phyloP scores from a whole-genome alignment of 768 basidiomycete genomes.

The Agrocybe pediades region DNA sequence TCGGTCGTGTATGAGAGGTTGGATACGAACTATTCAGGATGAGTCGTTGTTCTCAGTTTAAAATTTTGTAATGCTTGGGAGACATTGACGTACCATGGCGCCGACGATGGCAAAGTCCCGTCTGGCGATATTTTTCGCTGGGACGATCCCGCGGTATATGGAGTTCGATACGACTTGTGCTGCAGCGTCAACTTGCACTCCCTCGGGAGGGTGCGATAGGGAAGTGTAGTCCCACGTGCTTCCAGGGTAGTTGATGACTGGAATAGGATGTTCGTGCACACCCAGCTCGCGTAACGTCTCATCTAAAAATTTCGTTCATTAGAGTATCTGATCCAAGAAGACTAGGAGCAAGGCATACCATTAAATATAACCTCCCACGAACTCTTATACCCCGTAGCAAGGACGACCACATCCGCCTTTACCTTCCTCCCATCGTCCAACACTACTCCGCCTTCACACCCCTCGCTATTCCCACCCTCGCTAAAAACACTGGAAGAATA shows the following conservation, averaged over 20 bases:
- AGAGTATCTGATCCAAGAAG: background rate
- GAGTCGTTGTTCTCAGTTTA: too few species aligned
- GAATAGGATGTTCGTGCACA: slow-evolving; percentile 39
- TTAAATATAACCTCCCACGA: slow-evolving; percentile 51
- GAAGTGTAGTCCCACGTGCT: slow-evolving; percentile 41
- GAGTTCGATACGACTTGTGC: slow-evolving; percentile 37
- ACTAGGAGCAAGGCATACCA: slow-evolving; percentile 9
- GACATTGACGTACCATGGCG: slow-evolving; percentile 45
- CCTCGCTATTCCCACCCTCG: too few species aligned
- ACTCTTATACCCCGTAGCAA: slow-evolving; percentile 61
- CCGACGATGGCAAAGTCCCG: slow-evolving; percentile 69
- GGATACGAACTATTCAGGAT: slow-evolving; percentile 46
- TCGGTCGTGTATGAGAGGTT: slow-evolving; percentile 58
- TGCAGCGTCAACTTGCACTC: slow-evolving; percentile 22
- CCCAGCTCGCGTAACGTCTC: slow-evolving; percentile 51
- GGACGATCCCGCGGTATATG: slow-evolving; percentile 64
- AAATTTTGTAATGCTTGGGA: too few species aligned
- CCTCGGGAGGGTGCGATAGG: slow-evolving; percentile 45
- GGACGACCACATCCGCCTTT: slow-evolving; percentile 47
- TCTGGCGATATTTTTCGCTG: slow-evolving; percentile 53
- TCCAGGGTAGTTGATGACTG: slow-evolving; percentile 17
- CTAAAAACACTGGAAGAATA: too few species aligned
- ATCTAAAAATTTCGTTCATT: slow-evolving; percentile 31
- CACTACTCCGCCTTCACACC: slow-evolving; percentile 37
- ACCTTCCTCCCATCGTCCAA: slow-evolving; percentile 44